phyloP scores from a whole-genome alignment of 495 filamentous ascomycete species.

The Trichoderma parareesei region DNA sequence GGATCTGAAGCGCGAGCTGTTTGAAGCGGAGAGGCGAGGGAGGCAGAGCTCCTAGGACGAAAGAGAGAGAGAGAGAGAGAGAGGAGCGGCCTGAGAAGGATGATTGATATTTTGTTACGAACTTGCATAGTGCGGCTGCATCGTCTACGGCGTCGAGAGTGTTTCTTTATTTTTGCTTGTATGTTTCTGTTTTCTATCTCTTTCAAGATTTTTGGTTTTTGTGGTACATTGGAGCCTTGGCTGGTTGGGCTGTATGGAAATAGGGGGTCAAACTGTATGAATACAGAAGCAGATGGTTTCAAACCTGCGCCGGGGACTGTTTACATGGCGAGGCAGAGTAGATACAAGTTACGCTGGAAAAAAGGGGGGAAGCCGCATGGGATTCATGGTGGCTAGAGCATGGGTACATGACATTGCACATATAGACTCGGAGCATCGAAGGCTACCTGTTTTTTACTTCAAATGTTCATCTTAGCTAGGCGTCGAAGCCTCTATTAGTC shows the following conservation, averaged over 20 bases:
- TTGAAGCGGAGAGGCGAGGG: slow-evolving; percentile 50
- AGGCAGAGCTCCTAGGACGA: slow-evolving; percentile 9
- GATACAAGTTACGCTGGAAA: background rate
- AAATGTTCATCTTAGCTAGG: too few relatives aligned
- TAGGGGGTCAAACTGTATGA: background rate
- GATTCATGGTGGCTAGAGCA: background rate
- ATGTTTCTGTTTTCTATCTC: background rate
- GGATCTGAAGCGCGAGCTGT: slow-evolving; percentile 56
- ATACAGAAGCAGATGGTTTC: background rate
- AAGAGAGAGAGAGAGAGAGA: background rate
- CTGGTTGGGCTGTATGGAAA: slow-evolving; percentile 3
- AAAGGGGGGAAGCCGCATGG: background rate
- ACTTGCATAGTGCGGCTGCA: slow-evolving; percentile 4
- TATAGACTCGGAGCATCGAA: background rate
- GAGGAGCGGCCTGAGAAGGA: background rate
- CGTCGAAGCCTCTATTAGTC: too few relatives aligned
- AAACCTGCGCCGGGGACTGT: background rate
- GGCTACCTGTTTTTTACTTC: too few relatives aligned
- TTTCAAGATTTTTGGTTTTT: background rate
- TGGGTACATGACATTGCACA: background rate
- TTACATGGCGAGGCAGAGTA: background rate
- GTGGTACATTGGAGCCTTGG: background rate
- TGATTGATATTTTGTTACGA: background rate
- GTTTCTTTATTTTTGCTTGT: background rate
- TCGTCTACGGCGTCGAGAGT: background rate